Evolutionary conservation across 768 basidiomycete species (phyloP), one percentile per base, ranked within the genome.

Genomic region (Auriscalpium microsporum): DNA sequence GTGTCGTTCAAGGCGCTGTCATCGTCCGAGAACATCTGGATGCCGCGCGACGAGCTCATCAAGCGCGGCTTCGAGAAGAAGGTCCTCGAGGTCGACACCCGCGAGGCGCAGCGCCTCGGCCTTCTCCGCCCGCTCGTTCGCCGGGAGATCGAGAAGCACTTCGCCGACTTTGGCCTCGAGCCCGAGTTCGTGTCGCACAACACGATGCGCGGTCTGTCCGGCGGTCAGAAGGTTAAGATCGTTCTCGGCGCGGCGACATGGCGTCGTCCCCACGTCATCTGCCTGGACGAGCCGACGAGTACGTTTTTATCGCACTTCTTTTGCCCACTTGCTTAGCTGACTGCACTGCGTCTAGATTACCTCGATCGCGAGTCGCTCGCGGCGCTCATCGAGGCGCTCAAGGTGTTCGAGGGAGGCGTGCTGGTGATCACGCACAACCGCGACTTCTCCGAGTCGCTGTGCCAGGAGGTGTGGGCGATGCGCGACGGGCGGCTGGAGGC

Each of bases 21-120:
- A 59, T 97, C 96, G 52, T 94, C 94, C 28, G 95, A 98, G 84
- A 97, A 97, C 83, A 81, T 95, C 72, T 97, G 94, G 94, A 60
- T 97, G 57, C 81, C 94, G 38, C 92, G 94, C 78, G 94, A 96
- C 65, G 94, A 97, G 63, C 87, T 97, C 63, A 73, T 96, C 79
- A 94, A 93, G 80, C 94, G 94, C 72, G 94, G 94, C 68, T 97
- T 91, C 72, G 94, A 97, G 79, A 97, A 97, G 92, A 97, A 95
- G 82, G 88, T 97, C 58, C 78, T 97, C 66, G 94, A 97, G 73
- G 89, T 96, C 61, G 94, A 96, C 71, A 94, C 94, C 55, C 90
- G 91, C 65, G 94, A 96, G 77, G 94, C 94, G 58, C 94, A 97
- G 74, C 90, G 93, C 63, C 84, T 94, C 45, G 94, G 94, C 80